Conservation (phyloP, 192 early-diverging fungal genomes). For the Haplosporangium gracile region DNA sequence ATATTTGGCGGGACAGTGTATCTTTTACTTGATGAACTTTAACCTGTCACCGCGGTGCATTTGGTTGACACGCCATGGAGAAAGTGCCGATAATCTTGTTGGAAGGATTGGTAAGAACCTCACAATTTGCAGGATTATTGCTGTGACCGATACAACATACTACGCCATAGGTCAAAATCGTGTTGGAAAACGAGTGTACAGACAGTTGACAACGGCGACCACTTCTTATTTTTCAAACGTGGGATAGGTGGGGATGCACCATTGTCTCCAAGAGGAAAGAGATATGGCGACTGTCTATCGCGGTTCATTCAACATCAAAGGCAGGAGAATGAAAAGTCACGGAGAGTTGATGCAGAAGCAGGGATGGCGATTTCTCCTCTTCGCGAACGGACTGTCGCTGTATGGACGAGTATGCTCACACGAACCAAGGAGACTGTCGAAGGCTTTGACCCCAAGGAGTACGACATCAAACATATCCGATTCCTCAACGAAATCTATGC, state of each 20-base stretch:
- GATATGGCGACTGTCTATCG: conserved; percentile 81
- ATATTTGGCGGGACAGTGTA: conserved; percentile 92
- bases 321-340: conserved; percentile 51
- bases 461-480: conserved; percentile 84
- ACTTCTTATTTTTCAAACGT: not conserved
- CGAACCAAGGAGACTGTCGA: conserved; percentile 90
- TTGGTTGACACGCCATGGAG: conserved; percentile 95
- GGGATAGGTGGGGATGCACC: conserved; percentile 75
- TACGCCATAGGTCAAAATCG: conserved; percentile 8
- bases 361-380: conserved; percentile 22
- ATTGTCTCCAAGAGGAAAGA: conserved; percentile 78
- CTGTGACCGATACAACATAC: too few relatives aligned
- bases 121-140: too few relatives aligned
- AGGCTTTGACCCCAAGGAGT: conserved; percentile 81
- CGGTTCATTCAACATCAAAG: conserved; percentile 79
- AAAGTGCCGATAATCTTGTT: conserved; percentile 86
- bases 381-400: conserved; percentile 54
- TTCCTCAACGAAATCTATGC: conserved; percentile 96
- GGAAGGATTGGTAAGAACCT: conserved; percentile 80
- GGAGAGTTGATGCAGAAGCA: conserved; percentile 20
- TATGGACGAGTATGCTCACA: conserved; percentile 93
- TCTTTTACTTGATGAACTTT: conserved; percentile 99
- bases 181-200: conserved; percentile 33
- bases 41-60: conserved; percentile 77
- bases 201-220: not conserved